Conservation (phyloP, 192 early-diverging fungal genomes). For the Dissophora ornata region DNA sequence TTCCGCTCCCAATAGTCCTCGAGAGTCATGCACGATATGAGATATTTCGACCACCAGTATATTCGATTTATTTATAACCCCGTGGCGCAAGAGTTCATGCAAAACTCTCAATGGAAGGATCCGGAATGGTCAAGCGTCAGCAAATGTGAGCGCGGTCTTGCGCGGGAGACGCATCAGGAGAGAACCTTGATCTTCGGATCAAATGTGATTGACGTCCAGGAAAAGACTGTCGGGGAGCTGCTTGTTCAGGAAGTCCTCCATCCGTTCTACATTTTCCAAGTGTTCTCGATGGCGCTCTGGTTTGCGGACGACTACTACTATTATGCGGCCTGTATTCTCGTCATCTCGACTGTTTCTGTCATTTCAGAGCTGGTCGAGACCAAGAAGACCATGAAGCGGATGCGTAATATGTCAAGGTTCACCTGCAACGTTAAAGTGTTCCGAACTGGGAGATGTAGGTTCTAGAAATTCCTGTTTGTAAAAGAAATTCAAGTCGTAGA, state of each 20-base stretch:
- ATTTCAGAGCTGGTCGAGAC: constrained; percentile 84
- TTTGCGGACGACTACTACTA: constrained; percentile 94
- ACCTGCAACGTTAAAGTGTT: constrained; percentile 80
- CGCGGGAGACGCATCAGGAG: constrained; percentile 62
- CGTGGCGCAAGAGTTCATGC: constrained; percentile 56
- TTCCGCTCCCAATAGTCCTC: constrained; percentile 31
- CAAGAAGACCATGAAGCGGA: constrained; percentile 73
- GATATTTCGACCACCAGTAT: constrained; percentile 65
- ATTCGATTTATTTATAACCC: constrained; percentile 67
- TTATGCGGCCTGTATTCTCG: constrained; percentile 92
- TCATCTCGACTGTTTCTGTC: constrained; percentile 86
- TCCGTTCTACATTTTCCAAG: constrained; percentile 88
- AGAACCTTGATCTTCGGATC: constrained; percentile 76
- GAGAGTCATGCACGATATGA: constrained; percentile 56
- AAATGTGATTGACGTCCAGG: constrained; percentile 80
- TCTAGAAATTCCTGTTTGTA: not conserved
- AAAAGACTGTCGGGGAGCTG: constrained; percentile 69
- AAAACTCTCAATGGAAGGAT: constrained; percentile 65
- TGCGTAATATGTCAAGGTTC: constrained; percentile 90
- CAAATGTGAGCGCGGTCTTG: constrained; percentile 63
- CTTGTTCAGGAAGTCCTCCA: constrained; percentile 80
- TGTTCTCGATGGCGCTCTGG: constrained; percentile 83
- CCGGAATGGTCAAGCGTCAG: constrained; percentile 57
- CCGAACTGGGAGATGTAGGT: constrained; percentile 70
- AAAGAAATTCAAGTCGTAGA: too few relatives aligned